phyloP scores from a whole-genome alignment of 176 grass and related monocot genomes.

The Triticum timopheevii region DNA sequence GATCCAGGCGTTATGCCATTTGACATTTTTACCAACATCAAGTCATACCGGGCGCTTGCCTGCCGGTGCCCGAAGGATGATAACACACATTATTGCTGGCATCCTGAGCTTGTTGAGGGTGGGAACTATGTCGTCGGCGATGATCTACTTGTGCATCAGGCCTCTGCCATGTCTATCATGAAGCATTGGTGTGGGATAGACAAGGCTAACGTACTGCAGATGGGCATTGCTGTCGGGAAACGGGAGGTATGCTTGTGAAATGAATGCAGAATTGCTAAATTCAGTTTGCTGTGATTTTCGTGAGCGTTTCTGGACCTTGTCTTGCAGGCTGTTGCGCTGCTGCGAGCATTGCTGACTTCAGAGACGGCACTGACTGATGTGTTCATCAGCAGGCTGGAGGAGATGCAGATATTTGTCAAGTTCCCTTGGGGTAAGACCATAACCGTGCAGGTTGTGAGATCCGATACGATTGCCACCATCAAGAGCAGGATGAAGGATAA shows the following conservation, averaged over 20 bases:
- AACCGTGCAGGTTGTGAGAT: background rate
- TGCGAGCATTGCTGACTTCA: background rate
- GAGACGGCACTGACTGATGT: slow-evolving; percentile 13
- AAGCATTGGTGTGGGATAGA: background rate
- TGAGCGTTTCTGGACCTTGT: too few species aligned
- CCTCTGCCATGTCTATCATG: background rate
- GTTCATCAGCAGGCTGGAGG: slow-evolving; percentile 13
- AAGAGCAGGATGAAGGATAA: slow-evolving; percentile 9
- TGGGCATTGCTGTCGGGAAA: background rate
- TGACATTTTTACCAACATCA: background rate
- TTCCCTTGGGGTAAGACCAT: background rate
- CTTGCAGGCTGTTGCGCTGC: slow-evolving; percentile 4
- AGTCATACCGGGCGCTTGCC: background rate
- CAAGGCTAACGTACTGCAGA: background rate
- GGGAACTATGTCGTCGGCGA: background rate
- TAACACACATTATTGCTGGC: too few species aligned
- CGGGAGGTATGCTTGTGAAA: background rate
- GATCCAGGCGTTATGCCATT: background rate
- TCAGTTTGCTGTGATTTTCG: too few species aligned
- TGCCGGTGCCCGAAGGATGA: background rate
- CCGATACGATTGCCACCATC: background rate
- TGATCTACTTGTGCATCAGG: background rate
- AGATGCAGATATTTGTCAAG: background rate
- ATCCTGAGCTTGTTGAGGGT: background rate
- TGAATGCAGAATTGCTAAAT: too few species aligned